Evolutionary conservation across 768 basidiomycete species (phyloP).

Genomic region (Cystobasidium tubakii): DNA sequence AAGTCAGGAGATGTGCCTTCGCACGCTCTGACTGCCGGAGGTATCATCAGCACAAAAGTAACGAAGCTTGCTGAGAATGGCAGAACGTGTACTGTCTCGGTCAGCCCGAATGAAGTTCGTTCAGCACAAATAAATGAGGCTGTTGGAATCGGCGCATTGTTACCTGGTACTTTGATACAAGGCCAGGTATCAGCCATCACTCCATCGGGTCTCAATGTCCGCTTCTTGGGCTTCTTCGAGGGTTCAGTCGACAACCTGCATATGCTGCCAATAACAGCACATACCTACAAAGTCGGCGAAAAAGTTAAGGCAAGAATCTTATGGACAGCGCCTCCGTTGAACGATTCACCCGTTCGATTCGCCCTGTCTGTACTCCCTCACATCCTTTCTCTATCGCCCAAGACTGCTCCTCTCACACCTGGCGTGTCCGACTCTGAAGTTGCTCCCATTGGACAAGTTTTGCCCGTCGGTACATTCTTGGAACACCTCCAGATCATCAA

Average conservation of each 20-base stretch:
- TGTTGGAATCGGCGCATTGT: conserved; percentile 67
- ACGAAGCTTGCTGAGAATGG: conserved; percentile 66
- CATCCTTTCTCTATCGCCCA: conserved; percentile 56
- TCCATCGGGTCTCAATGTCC: conserved; percentile 71
- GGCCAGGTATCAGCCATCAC: conserved; percentile 70
- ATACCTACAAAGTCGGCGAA: conserved; percentile 54
- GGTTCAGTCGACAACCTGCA: conserved; percentile 82
- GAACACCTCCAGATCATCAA: conserved; percentile 66
- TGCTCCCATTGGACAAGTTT: conserved; percentile 55
- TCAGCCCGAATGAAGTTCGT: conserved; percentile 55
- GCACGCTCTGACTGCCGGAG: conserved; percentile 58
- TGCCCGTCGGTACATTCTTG: conserved; percentile 68
- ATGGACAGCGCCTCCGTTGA: conserved; percentile 48
- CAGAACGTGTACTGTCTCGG: conserved; percentile 66
- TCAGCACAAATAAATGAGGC: conserved; percentile 53
- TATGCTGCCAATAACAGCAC: conserved; percentile 51
- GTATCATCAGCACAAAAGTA: conserved; percentile 64
- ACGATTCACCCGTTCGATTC: conserved; percentile 65
- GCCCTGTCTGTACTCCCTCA: conserved; percentile 72
- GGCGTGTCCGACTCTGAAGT: conserved; percentile 42
- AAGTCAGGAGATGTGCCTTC: conserved; percentile 34
- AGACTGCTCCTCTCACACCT: conserved; percentile 41
- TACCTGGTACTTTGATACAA: conserved; percentile 79
- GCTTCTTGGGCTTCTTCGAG: conserved; percentile 83
- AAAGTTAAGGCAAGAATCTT: conserved; percentile 73